Percentiles rank a stretch among this genome's conserved stretches.
Evolutionary conservation across 202 grass and related monocot species (phyloP).

Genomic region (Cymbopogon flexuosus): DNA sequence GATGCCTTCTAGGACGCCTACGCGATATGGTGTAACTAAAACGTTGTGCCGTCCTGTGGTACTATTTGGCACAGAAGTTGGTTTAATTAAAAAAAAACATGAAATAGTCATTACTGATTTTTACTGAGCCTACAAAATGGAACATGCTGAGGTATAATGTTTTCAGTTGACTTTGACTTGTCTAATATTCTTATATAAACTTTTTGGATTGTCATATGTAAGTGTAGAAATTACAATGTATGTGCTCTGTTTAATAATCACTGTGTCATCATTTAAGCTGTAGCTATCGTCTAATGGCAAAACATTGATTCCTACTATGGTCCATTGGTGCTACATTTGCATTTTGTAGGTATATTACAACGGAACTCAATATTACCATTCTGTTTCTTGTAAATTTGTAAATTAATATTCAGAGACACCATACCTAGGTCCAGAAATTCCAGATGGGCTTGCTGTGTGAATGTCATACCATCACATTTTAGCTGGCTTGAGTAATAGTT

Average conservation of each 20-base stretch:
- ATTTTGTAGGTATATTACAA: too few species aligned
- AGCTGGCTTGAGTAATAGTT: not conserved
- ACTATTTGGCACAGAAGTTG: not conserved
- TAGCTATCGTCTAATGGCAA: too few species aligned
- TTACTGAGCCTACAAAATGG: not conserved
- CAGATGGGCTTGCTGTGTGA: not conserved
- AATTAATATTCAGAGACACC: not conserved
- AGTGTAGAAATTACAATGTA: not conserved
- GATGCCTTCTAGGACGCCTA: not conserved
- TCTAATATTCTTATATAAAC: not conserved
- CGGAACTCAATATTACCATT: not conserved
- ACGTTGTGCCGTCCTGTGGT: not conserved
- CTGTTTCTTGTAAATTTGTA: not conserved
- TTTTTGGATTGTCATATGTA: not conserved
- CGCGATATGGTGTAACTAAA: not conserved
- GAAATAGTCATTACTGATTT: not conserved
- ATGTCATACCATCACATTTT: not conserved
- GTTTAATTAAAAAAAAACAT: not conserved
- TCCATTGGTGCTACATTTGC: too few species aligned
- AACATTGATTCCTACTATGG: too few species aligned
- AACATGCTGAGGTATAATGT: not conserved
- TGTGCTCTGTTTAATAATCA: too few species aligned
- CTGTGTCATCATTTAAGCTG: too few species aligned
- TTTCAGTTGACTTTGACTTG: not conserved
- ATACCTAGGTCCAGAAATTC: not conserved